Conservation (phyloP, 495 filamentous ascomycete genomes). For the Baudoinia panamericana region DNA sequence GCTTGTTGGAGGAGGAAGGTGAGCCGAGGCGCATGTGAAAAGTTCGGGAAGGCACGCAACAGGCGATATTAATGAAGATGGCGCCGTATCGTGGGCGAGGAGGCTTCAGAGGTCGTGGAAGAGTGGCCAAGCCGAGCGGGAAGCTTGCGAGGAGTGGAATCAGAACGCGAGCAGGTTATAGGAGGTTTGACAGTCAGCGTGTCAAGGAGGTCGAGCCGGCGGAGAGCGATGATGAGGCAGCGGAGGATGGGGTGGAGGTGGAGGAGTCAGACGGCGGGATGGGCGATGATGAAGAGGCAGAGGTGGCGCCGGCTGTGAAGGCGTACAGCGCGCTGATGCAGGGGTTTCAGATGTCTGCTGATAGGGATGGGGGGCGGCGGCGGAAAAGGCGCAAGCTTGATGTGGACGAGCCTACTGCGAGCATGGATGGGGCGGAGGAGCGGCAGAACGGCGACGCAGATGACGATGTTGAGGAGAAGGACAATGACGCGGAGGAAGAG, state of each 20-base stretch:
- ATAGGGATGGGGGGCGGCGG: slow-evolving; percentile 40
- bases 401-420: slow-evolving; percentile 18
- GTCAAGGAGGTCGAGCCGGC: slow-evolving; percentile 15
- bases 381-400: slow-evolving; percentile 58
- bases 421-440: too few relatives aligned
- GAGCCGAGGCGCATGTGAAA: slow-evolving; percentile 5
- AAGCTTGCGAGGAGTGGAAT: slow-evolving; percentile 19
- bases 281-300: slow-evolving; percentile 23
- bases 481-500: slow-evolving; percentile 31
- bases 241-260: slow-evolving; percentile 14
- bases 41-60: background rate
- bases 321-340: slow-evolving; percentile 34
- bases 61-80: background rate
- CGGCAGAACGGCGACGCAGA: slow-evolving; percentile 25
- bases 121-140: background rate
- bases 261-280: slow-evolving; percentile 18
- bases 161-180: slow-evolving; percentile 14
- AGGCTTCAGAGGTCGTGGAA: background rate
- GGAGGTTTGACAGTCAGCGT: slow-evolving; percentile 20
- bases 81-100: slow-evolving; percentile 2
- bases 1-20: slow-evolving; percentile 21
- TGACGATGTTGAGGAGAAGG: slow-evolving; percentile 27
- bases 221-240: slow-evolving; percentile 14
- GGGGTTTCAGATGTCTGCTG: slow-evolving; percentile 38
- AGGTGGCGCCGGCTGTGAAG: slow-evolving; percentile 14